Evolutionary conservation across 164 flowering plant genomes (phyloP).

Genomic region (Dillenia suffruticosa): DNA sequence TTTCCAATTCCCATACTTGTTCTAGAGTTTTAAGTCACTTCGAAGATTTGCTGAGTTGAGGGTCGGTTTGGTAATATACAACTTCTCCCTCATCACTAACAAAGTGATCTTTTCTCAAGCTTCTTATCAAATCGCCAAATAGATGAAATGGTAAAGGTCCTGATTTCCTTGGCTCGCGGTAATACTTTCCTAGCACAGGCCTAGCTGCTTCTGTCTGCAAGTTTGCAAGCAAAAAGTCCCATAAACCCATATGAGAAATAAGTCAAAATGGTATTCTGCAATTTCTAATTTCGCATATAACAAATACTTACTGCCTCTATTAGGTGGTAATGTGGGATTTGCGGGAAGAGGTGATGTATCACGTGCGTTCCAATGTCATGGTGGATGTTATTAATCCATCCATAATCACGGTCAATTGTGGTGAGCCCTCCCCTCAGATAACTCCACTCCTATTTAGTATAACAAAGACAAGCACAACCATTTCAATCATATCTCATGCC

Average conservation of each 20-base stretch:
- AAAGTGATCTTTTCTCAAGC: conserved; percentile 44
- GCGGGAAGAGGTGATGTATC: conserved; percentile 66
- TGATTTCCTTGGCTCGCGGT: conserved; percentile 47
- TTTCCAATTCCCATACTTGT: too few species aligned
- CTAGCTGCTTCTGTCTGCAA: conserved; percentile 55
- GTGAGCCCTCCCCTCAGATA: conserved; percentile 69
- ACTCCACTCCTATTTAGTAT: conserved; percentile 57
- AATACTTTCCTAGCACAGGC: conserved; percentile 55
- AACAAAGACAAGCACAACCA: background rate
- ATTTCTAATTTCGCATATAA: background rate
- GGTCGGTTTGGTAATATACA: conserved; percentile 50
- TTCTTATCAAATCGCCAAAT: conserved; percentile 27
- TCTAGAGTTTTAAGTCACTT: background rate
- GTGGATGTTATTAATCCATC: conserved; percentile 60
- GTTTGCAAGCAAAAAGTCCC: background rate
- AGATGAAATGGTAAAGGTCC: conserved; percentile 45
- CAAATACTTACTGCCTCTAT: conserved; percentile 56
- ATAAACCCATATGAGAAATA: background rate
- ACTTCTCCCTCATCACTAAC: conserved; percentile 52
- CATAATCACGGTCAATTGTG: conserved; percentile 62
- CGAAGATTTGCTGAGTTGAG: conserved; percentile 18
- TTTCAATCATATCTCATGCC: background rate
- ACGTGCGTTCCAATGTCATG: conserved; percentile 79
- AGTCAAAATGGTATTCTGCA: background rate
- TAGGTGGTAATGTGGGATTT: conserved; percentile 62